Percentiles rank a stretch among this genome's conserved stretches.
These are phyloP conservation scores for Monocercomonoides exilis DNA, from an alignment of 78 protist species.

Conservation along the genomic window DNA sequence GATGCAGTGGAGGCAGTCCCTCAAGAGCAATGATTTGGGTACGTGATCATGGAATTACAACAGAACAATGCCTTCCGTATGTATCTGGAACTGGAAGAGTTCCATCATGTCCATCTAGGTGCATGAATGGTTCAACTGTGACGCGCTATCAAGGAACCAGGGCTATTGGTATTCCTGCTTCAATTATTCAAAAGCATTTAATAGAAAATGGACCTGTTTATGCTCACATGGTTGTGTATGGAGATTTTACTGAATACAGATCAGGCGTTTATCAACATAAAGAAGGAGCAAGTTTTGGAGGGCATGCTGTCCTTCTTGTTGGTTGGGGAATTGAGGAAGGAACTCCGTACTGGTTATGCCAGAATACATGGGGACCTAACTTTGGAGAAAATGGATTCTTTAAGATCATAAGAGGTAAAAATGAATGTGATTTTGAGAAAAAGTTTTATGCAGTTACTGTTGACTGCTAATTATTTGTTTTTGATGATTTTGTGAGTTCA, in stretches of 20 bases:
- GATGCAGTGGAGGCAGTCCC: too few relatives aligned
- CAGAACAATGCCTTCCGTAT: slow-evolving; percentile 19
- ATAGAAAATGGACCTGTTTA: slow-evolving; percentile 30
- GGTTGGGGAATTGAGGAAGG: slow-evolving; percentile 47
- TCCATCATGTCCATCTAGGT: slow-evolving; percentile 7
- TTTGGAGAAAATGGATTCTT: slow-evolving; percentile 37
- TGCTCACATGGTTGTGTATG: slow-evolving; percentile 21
- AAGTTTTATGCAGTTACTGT: slow-evolving; percentile 31
- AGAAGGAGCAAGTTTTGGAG: slow-evolving; percentile 21
- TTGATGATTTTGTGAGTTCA: too few relatives aligned
- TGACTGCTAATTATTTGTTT: too few relatives aligned
- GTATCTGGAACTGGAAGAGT: slow-evolving; percentile 14
- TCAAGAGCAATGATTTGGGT: too few relatives aligned
- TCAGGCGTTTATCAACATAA: slow-evolving; percentile 28
- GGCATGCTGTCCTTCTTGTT: slow-evolving; percentile 29
- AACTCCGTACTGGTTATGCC: too few relatives aligned
- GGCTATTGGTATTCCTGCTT: neutral
- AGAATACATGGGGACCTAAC: slow-evolving; percentile 23
- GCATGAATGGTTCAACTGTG: neutral
- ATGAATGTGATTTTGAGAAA: slow-evolving; percentile 39
- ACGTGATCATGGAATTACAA: neutral
- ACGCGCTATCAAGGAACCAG: neutral
- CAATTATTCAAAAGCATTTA: too few relatives aligned
- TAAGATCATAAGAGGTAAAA: slow-evolving; percentile 8
- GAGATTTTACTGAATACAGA: slow-evolving; percentile 24